These are phyloP conservation scores for Flaveria robusta DNA, from an alignment of 129 eudicot species.

Conservation along the genomic window DNA sequence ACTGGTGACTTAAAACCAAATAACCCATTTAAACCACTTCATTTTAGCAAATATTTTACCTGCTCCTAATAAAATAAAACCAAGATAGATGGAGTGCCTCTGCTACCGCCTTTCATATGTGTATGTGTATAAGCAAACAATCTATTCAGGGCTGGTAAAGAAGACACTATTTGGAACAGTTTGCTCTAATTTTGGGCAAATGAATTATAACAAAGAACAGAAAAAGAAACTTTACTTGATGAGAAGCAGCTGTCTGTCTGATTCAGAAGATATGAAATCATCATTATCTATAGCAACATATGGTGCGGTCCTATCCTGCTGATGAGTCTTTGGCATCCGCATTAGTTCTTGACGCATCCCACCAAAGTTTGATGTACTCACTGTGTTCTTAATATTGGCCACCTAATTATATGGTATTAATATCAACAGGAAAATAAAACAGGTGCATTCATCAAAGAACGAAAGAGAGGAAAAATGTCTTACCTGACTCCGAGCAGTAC, in stretches of 20 bases:
- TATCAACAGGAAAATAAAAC: constrained; percentile 10
- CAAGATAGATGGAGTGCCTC: background rate
- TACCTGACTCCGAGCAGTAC: constrained; percentile 75
- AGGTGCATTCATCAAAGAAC: background rate
- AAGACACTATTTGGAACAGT: background rate
- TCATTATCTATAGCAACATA: constrained; percentile 63
- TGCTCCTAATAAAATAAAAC: background rate
- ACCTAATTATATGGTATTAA: constrained; percentile 45
- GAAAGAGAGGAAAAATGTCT: background rate
- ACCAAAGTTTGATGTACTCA: constrained; percentile 47
- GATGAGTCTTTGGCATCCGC: constrained; percentile 71
- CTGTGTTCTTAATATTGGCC: constrained; percentile 59
- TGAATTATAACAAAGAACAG: background rate
- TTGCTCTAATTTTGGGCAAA: background rate
- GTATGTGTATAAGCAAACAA: constrained; percentile 7
- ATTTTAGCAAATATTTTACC: background rate
- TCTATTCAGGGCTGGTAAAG: background rate
- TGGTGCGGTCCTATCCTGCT: constrained; percentile 43
- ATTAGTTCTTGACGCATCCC: constrained; percentile 79
- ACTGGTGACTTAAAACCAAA: background rate
- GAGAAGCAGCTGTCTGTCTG: constrained; percentile 76
- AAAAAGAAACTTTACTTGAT: constrained; percentile 47
- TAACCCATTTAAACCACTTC: background rate
- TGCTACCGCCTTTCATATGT: background rate
- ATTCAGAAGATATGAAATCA: constrained; percentile 74